Evolutionary conservation across 2,329 filamentous ascomycete species (phyloP).

Genomic region (Myriangium duriaei): DNA sequence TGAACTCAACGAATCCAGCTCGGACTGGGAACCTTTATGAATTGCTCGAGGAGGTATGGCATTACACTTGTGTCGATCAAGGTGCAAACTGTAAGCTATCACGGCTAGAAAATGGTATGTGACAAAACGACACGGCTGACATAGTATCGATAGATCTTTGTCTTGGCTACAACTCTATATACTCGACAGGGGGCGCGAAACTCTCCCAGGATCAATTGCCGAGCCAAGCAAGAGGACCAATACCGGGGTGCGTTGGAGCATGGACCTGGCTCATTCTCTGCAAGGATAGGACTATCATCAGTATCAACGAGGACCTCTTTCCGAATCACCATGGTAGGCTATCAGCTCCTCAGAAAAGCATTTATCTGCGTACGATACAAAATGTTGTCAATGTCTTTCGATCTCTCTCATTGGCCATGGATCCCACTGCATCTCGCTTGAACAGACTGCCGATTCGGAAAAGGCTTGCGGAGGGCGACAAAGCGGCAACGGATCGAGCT

Average conservation of each 20-base stretch:
- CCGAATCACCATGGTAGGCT: conserved; percentile 23
- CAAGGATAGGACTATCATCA: conserved; percentile 57
- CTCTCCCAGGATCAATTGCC: conserved; percentile 21
- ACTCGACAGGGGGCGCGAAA: conserved; percentile 19
- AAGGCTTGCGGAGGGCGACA: conserved; percentile 31
- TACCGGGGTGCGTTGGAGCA: conserved; percentile 40
- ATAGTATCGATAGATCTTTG: conserved; percentile 41
- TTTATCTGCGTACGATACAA: conserved; percentile 39
- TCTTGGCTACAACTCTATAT: conserved; percentile 57
- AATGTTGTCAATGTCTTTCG: conserved; percentile 50
- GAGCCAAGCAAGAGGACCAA: conserved; percentile 16
- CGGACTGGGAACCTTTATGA: conserved; percentile 37
- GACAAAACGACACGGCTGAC: background rate
- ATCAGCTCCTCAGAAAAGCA: conserved; percentile 31
- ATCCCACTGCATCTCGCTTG: conserved; percentile 21
- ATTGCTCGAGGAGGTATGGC: conserved; percentile 58
- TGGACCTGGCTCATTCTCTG: conserved; percentile 65
- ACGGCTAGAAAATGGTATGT: no score
- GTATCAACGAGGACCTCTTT: conserved; percentile 50
- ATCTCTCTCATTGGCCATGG: conserved; percentile 45
- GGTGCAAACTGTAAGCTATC: conserved; percentile 38
- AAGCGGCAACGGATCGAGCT: conserved; percentile 33
- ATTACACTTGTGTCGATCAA: conserved; percentile 62
- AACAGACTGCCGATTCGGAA: conserved; percentile 33
- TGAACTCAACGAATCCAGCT: conserved; percentile 22